Conservation (phyloP, 2,329 filamentous ascomycete genomes). For the Botryosphaeria dothidea region DNA sequence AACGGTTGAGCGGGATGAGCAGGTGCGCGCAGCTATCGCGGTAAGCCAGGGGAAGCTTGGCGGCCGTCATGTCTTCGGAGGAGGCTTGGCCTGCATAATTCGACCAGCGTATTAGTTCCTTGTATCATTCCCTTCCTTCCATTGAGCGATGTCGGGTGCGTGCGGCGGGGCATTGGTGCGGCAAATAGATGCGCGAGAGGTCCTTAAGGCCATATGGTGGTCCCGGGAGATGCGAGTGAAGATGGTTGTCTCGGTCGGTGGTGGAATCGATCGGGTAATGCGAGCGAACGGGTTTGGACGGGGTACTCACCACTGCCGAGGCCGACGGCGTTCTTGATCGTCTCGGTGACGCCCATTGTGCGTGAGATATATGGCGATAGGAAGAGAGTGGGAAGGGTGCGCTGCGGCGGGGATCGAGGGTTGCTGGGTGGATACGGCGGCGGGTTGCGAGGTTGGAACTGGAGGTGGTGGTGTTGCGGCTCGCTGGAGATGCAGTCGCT, state of each 20-base stretch:
- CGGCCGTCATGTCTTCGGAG: constrained; percentile 90
- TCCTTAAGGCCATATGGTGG: no score
- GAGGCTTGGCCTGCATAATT: constrained; percentile 33
- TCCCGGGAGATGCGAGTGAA: background rate
- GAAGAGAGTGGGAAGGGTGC: background rate
- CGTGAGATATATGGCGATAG: background rate
- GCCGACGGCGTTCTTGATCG: constrained; percentile 51
- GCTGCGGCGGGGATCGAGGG: background rate
- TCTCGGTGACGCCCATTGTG: constrained; percentile 45
- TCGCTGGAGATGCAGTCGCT: background rate
- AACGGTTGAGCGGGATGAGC: constrained; percentile 92
- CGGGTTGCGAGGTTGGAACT: background rate
- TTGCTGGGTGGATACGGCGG: background rate
- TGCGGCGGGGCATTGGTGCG: background rate
- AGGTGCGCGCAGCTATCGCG: constrained; percentile 94
- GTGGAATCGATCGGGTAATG: background rate
- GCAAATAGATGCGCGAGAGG: no score
- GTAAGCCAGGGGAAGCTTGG: constrained; percentile 84
- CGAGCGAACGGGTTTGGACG: background rate
- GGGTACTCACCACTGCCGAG: constrained; percentile 34
- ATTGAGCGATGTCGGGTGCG: no score
- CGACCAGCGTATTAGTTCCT: background rate
- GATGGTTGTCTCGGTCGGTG: background rate
- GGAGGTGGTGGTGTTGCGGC: constrained; percentile 3
- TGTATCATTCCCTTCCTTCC: background rate